Evolutionary conservation across 768 basidiomycete species (phyloP).

Genomic region (Macrocybe gigantea): DNA sequence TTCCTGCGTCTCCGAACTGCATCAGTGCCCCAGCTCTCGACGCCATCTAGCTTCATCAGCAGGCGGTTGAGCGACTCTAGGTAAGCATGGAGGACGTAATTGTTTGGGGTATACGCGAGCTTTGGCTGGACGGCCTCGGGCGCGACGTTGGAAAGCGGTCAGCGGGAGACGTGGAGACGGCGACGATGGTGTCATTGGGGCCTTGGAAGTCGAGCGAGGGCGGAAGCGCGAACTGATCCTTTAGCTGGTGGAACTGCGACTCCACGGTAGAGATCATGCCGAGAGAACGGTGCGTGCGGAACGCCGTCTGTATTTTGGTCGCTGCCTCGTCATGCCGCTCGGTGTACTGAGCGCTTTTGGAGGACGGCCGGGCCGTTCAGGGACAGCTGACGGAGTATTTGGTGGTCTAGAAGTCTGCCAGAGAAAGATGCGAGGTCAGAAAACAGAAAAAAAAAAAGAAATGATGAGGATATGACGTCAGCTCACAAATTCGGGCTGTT

Average conservation of each 20-base stretch:
- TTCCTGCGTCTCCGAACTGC: constrained; percentile 46
- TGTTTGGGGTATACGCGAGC: constrained; percentile 56
- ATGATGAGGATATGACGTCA: background rate
- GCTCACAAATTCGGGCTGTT: background rate
- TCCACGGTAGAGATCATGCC: constrained; percentile 31
- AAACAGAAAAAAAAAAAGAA: too few relatives aligned
- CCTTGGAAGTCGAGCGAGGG: constrained; percentile 41
- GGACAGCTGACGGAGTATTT: background rate
- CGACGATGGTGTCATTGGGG: constrained; percentile 16
- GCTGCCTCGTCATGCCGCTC: constrained; percentile 36
- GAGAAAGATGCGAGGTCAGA: too few relatives aligned
- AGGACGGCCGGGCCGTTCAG: background rate
- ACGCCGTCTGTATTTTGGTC: constrained; percentile 39
- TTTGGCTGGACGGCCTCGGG: constrained; percentile 15
- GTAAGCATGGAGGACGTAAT: constrained; percentile 57
- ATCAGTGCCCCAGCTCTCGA: constrained; percentile 58
- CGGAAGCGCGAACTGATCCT: constrained; percentile 37
- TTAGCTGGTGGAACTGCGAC: constrained; percentile 37
- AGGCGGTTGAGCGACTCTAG: constrained; percentile 57
- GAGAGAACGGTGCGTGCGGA: constrained; percentile 38
- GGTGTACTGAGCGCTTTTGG: background rate
- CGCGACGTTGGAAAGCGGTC: constrained; percentile 7
- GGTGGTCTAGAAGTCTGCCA: background rate
- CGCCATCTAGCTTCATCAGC: constrained; percentile 60
- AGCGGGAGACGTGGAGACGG: constrained; percentile 14